Conservation (phyloP, 441 rosid genomes). For the Aquilaria agallochum region DNA sequence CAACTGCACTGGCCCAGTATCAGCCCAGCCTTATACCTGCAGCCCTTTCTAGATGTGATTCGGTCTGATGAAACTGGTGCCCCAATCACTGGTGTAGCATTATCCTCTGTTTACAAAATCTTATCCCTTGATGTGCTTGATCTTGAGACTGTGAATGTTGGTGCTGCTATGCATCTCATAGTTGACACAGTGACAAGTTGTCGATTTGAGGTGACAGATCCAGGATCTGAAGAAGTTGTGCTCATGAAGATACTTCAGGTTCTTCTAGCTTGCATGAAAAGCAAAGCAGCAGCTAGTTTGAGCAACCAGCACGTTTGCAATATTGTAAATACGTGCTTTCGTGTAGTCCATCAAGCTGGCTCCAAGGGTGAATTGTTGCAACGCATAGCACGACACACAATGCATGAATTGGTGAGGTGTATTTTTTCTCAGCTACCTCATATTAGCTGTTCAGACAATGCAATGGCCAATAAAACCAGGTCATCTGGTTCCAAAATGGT, state of each 20-base stretch:
- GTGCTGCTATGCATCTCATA: slow-evolving; percentile 78
- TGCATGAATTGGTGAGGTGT: slow-evolving; percentile 90
- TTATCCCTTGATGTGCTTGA: slow-evolving; percentile 75
- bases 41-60: slow-evolving; percentile 90
- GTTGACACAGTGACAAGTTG: slow-evolving; percentile 91
- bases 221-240: slow-evolving; percentile 96
- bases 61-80: slow-evolving; percentile 95
- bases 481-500: slow-evolving; percentile 31
- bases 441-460: slow-evolving; percentile 39
- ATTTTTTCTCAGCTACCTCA: slow-evolving; percentile 84
- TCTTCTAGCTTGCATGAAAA: slow-evolving; percentile 90
- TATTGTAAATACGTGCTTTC: slow-evolving; percentile 85
- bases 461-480: slow-evolving; percentile 37
- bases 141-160: slow-evolving; percentile 66
- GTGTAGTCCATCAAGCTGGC: slow-evolving; percentile 92
- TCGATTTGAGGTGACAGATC: slow-evolving; percentile 96
- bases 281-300: slow-evolving; percentile 73
- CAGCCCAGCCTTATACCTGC: slow-evolving; percentile 69
- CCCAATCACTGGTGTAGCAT: slow-evolving; percentile 92
- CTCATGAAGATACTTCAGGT: slow-evolving; percentile 98
- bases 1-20: slow-evolving; percentile 64
- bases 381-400: slow-evolving; percentile 89
- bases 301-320: slow-evolving; percentile 89
- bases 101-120: slow-evolving; percentile 90
- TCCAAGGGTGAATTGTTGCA: slow-evolving; percentile 88